phyloP scores from a whole-genome alignment of 2,329 filamentous ascomycete genomes.

The Mariannaea elegans region DNA sequence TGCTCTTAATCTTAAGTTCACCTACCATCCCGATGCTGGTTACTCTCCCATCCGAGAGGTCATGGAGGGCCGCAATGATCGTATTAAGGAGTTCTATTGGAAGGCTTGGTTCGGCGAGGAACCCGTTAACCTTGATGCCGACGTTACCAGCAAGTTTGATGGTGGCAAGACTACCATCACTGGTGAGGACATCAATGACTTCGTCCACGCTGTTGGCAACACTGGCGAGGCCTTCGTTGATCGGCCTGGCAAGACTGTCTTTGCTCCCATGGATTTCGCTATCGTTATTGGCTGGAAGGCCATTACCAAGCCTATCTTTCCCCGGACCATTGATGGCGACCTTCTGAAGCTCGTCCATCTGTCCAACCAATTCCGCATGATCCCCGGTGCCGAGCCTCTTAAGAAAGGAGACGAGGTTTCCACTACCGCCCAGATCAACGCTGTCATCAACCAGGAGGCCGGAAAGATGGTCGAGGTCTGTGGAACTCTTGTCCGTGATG shows the following conservation, averaged over 20 bases:
- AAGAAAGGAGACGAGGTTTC: conserved; percentile 95
- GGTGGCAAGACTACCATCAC: conserved; percentile 89
- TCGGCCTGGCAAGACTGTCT: conserved; percentile 90
- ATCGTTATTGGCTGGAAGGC: conserved; percentile 99
- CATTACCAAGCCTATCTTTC: conserved; percentile 99
- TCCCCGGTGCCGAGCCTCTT: conserved; percentile 91
- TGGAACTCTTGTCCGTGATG: conserved; percentile 88
- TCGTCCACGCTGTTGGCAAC: conserved; percentile 98
- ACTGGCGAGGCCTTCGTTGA: conserved; percentile 98
- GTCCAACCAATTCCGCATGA: conserved; percentile 98
- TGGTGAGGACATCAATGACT: conserved; percentile 94
- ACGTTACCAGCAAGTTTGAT: conserved; percentile 88
- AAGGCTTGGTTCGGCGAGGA: conserved; percentile 95
- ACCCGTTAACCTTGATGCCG: conserved; percentile 80
- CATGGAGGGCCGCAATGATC: conserved; percentile 95
- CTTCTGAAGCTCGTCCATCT: conserved; percentile 95
- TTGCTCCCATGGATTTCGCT: conserved; percentile 97
- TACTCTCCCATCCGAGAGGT: conserved; percentile 98
- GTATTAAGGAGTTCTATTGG: conserved; percentile 99
- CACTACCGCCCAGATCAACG: conserved; percentile 95
- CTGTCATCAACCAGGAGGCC: conserved; percentile 96
- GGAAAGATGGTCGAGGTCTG: conserved; percentile 99
- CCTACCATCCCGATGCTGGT: conserved; percentile 92
- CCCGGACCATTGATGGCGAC: conserved; percentile 93
- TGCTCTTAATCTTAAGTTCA: conserved; percentile 87